These are phyloP conservation scores for Suillus plorans DNA, from an alignment of 768 basidiomycete genomes.

Conservation along the genomic window DNA sequence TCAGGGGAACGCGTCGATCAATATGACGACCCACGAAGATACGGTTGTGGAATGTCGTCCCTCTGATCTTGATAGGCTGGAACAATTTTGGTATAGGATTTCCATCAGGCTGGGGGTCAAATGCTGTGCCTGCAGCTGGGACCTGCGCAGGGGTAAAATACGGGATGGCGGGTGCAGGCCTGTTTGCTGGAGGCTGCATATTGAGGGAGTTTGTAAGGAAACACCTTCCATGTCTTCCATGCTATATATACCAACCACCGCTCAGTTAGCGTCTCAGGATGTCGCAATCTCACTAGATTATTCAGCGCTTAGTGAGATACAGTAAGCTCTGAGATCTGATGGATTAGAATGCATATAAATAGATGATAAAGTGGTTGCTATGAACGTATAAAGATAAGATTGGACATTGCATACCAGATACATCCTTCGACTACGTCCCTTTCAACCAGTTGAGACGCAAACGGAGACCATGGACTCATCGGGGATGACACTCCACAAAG, in stretches of 20 bases:
- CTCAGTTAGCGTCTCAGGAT: background rate
- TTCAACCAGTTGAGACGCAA: background rate
- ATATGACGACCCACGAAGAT: slow-evolving; percentile 42
- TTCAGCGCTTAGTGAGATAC: background rate
- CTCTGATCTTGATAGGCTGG: slow-evolving; percentile 54
- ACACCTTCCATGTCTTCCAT: background rate
- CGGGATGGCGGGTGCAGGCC: slow-evolving; percentile 39
- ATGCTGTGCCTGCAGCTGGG: slow-evolving; percentile 44
- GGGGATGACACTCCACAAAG: slow-evolving; percentile 8
- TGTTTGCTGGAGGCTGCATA: slow-evolving; percentile 28
- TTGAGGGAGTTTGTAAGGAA: background rate
- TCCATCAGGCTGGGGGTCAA: slow-evolving; percentile 40
- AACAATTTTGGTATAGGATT: slow-evolving; percentile 45
- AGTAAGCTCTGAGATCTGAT: background rate
- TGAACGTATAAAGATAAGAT: background rate
- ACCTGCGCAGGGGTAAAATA: slow-evolving; percentile 50
- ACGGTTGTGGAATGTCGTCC: slow-evolving; percentile 52
- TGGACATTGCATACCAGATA: background rate
- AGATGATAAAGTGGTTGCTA: background rate
- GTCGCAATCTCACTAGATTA: background rate
- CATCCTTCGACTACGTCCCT: background rate
- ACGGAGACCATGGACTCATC: slow-evolving; percentile 5
- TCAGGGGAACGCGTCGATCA: background rate
- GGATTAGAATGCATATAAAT: background rate
- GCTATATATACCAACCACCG: background rate